These are phyloP conservation scores for Suhomyces bokatorum DNA, from an alignment of 1,139 yeast species.

Conservation along the genomic window DNA sequence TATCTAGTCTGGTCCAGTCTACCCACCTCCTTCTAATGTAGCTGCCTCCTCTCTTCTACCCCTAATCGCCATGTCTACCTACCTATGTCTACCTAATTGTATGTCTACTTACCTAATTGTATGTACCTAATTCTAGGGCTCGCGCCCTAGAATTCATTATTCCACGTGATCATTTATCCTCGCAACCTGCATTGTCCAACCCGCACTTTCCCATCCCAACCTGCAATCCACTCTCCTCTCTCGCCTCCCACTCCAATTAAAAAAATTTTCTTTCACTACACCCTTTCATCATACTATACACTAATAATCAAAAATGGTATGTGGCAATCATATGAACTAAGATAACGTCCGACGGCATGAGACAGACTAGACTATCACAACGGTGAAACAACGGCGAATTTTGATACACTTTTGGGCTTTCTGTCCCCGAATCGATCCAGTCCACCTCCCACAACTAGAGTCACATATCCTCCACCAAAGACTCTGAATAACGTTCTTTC, in stretches of 20 bases:
- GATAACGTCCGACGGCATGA: not conserved
- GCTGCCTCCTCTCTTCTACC: no score
- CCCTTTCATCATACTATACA: conserved; percentile 13
- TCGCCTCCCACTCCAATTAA: conserved; percentile 10
- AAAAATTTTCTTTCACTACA: conserved; percentile 15
- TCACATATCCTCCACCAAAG: not conserved
- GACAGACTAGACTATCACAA: not conserved
- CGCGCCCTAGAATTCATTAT: conserved; percentile 3
- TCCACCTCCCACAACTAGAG: not conserved
- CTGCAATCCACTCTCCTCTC: conserved; percentile 6
- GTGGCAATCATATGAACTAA: conserved; percentile 13
- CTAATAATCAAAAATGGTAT: conserved; percentile 34
- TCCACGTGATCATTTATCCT: conserved; percentile 1
- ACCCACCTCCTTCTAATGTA: no score
- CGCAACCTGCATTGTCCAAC: conserved; percentile 6
- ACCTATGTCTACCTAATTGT: no score
- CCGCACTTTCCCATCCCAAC: conserved; percentile 4
- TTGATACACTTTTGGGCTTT: not conserved
- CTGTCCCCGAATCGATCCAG: no score
- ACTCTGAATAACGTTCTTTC: no score
- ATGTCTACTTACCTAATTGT: no score
- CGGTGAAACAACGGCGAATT: not conserved
- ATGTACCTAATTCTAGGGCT: conserved; percentile 8
- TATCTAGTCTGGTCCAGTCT: no score
- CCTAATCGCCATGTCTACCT: not conserved